phyloP scores from a whole-genome alignment of 768 basidiomycete genomes.

The Clavaria fumosa region DNA sequence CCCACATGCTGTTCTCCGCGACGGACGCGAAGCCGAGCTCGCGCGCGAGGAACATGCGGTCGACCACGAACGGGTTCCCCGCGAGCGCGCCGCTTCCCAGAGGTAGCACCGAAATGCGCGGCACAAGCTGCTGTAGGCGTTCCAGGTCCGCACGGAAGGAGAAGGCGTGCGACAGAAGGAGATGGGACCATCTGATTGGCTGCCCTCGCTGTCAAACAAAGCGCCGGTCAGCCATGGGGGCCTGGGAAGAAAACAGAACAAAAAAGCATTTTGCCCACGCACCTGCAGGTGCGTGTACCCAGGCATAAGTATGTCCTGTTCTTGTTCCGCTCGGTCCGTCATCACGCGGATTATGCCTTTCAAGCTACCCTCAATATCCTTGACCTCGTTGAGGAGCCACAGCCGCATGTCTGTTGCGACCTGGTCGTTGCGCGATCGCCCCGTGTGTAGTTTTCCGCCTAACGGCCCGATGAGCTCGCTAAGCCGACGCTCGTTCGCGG shows the following conservation, averaged over 20 bases:
- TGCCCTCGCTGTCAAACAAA: constrained; percentile 75
- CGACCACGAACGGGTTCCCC: constrained; percentile 89
- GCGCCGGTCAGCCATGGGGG: too few species aligned
- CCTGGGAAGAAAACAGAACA: not conserved
- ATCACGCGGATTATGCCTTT: constrained; percentile 75
- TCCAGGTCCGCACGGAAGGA: constrained; percentile 85
- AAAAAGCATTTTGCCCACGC: constrained; percentile 9
- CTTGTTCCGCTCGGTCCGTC: constrained; percentile 85
- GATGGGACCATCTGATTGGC: constrained; percentile 98
- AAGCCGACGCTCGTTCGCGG: constrained; percentile 90
- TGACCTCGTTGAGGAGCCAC: constrained; percentile 78
- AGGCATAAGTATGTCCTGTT: constrained; percentile 80
- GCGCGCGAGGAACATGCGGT: constrained; percentile 80
- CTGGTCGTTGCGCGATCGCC: constrained; percentile 94
- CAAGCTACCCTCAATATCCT: constrained; percentile 48
- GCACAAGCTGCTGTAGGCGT: constrained; percentile 67
- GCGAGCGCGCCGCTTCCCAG: constrained; percentile 91
- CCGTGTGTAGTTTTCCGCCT: constrained; percentile 94
- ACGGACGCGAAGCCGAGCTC: constrained; percentile 83
- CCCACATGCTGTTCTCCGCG: constrained; percentile 94
- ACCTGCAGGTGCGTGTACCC: constrained; percentile 98
- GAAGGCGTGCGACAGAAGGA: constrained; percentile 87
- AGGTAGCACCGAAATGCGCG: constrained; percentile 85
- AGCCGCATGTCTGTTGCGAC: constrained; percentile 97
- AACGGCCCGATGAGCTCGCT: constrained; percentile 86